Evolutionary conservation across 495 filamentous ascomycete species (phyloP), one percentile per base, ranked within the genome.

Genomic region (Penicilliopsis zonata): DNA sequence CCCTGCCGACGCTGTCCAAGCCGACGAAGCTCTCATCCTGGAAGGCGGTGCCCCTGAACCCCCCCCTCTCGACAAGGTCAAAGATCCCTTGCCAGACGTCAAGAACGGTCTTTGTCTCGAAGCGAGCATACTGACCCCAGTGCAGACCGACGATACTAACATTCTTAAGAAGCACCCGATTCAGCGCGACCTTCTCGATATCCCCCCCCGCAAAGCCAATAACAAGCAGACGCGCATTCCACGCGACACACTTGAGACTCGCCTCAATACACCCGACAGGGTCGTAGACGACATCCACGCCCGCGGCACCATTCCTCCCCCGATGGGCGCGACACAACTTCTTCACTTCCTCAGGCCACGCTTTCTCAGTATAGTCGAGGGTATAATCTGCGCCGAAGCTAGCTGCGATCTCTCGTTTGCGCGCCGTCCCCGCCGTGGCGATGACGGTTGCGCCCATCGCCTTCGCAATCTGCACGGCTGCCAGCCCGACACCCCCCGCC

Each of bases 381-480:
- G 70, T 76, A 47, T 83, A 72, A 52, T 96, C 88, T 1, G 88
- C 88, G 6, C 88, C 87, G 44, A 81, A 96, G 4, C 63, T 50
- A 27, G 63, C 68, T 41, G 85, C 87, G 7, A 95, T 72, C 36
- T 78, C 71, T 3, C 86, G 63, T 55, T 96, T 96, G 22, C 72
- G 70, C 43, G 67, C 42, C 3, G 78, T 81, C 2, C 84, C 80
- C 0, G 86, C 87, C 1, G 85, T 94, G 13, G 88, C 88, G 36
- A 96, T 77, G 2, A 96, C 88, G 3, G 69, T 85, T 4, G 88
- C 88, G 2, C 88, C 88, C 34, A 76, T 75, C 0, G 86, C 87
- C 53, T 94, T 95, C 4, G 88, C 88, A 26, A 95, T 72, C 46
- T 96, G 88, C 19, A 96, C 85, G 12, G 88, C 88, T 13, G 87